Base-by-base conservation (phyloP, 2,329 filamentous ascomycete species). In the Penicillium sp. region DNA sequence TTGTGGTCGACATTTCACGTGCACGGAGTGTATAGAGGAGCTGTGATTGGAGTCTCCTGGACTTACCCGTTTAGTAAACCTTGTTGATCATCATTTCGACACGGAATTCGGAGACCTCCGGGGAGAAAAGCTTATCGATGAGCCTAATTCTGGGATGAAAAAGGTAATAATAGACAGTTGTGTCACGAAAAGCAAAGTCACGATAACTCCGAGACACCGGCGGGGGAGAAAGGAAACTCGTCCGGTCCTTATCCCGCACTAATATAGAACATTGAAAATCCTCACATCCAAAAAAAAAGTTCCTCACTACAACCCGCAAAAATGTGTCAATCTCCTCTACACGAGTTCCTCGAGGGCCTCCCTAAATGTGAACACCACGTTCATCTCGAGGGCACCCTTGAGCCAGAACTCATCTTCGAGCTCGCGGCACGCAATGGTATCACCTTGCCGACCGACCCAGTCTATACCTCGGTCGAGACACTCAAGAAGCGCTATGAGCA, bases 311-410 rank as follows among this genome's bases (percentile, higher is more conserved):
- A 46, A 53, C 21, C 31, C 46, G 62, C 46, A 13, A 87, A 37
- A 10, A 88, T 87, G 84, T 87, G 84, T 73, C 77, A 83, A 67
- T 76, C 78, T 37, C 66, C 75, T 15, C 73, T 85, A 51, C 85
- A 86, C 74, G 72, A 78, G 42, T 86, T 90, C 71, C 80, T 92
- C 38, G 74, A 77, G 51, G 81, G 81, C 33, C 82, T 93, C 31
- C 89, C 89, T 62, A 93, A 93, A 79, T 90, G 87, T 75, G 90
- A 93, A 73, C 89, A 92, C 70, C 90, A 93, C 75, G 83, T 93
- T 54, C 90, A 93, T 71, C 81, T 93, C 35, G 89, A 93, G 74
- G 90, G 90, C 55, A 87, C 88, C 13, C 81, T 93, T 38, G 86
- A 86, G 41, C 88, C 89, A 1, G 77, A 81, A 55, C 80, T 91